Evolutionary conservation across 805 yeast genomes (phyloP), one percentile per base, ranked within the genome.

Genomic region (Lachancea lanzarotensis): DNA sequence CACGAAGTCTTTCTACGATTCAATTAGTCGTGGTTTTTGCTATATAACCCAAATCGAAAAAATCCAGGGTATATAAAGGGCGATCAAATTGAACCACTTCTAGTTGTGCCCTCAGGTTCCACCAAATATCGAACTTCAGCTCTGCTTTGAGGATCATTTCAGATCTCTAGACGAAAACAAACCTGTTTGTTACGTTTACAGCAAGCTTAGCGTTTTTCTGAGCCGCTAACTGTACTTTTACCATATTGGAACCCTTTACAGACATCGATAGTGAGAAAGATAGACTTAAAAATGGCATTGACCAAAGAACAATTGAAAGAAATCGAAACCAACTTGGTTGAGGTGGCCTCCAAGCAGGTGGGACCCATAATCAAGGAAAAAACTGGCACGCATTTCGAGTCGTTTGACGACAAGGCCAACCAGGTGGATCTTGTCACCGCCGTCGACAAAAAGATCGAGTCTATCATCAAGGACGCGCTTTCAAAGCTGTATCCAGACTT

Each of bases 391-490:
- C 49, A 51, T 10, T 55, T 56, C 33, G 67, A 63, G 60, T 63
- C 55, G 2, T 78, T 72, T 50, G 81, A 73, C 52, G 79, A 78
- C 55, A 78, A 78, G 63, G 73, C 74, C 48, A 79, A 79, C 52
- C 70, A 79, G 3, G 83, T 79, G 3, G 85, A 79, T 56, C 62
- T 79, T 19, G 85, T 79, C 10, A 79, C 85, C 3, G 78, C 73
- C 43, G 73, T 76, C 19, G 85, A 79, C 56, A 75, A 75, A 51
- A 69, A 70, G 11, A 80, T 79, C 7, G 85, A 79, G 56, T 33
- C 46, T 0, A 57, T 61, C 3, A 67, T 72, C 19, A 50, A 52
- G 17, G 46, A 48, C 2, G 55, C 50, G 17, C 57, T 76, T 38
- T 42, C 48, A 9, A 48, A 45, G 8, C 56, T 55, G 45, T 80